Base-by-base conservation (phyloP, 2,329 filamentous ascomycete genomes). In the Tricladium varicosporioides region DNA sequence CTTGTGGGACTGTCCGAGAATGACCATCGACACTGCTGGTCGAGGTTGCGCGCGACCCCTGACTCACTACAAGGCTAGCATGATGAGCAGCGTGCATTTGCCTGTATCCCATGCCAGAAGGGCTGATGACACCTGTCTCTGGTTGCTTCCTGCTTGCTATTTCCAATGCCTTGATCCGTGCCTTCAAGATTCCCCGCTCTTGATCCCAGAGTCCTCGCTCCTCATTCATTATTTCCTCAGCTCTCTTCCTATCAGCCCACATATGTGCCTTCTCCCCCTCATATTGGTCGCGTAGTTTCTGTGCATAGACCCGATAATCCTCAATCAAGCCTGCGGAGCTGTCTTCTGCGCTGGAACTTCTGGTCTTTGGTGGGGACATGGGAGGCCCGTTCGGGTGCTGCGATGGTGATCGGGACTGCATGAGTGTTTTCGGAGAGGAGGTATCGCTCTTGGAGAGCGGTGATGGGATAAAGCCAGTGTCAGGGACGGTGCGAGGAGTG, bases 151-250 rank as follows among this genome's bases (percentile, higher is more conserved):
- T 52, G 48, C 67, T 31, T 46, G 59, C 54, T 11, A 49, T 55
- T 51, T 71, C 69, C 36, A 71, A 56, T 27, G 69, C 59, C 43
- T 53, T 55, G 55, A 71, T 69, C 42, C 60, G 57, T n/a, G 60
- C 56, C 48, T 64, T 61, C 11, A 70, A 55, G 4, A 61, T 52
- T 13, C 56, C 49, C 22, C 69, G 59, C 43, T 72, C 70, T 48
- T 64, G 60, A 19, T 71, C 69, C 68, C 69, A 72, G n/a, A 72
- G 53, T 7, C 57, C 53, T 50, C 69, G 51, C 63, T 72, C 70
- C 53, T 71, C 69, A 1, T 58, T 66, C 63, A 69, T 68, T 2
- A 71, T 60, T 48, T 72, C 70, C 36, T 69, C 64, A 27, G 60
- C 56, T 27, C 69, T 59, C 11, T 58, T 59, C 52, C 69, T 46